Percentiles rank a stretch among this genome's conserved stretches.
Conservation (phyloP, 2,329 filamentous ascomycete genomes). For the Huntiella omanensis region DNA sequence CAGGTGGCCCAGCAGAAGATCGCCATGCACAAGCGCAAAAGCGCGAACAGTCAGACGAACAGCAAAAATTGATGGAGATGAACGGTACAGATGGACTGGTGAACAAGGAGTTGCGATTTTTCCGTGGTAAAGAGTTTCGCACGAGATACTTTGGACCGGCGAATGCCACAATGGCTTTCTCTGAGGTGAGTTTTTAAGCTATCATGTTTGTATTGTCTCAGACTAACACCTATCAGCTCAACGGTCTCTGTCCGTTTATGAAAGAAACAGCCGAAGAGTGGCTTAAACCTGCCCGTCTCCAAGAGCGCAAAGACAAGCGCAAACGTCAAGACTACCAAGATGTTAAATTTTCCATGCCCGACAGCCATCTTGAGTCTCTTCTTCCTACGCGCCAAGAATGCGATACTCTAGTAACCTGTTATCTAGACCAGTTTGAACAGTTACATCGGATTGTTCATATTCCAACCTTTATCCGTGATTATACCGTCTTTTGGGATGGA, state of each 20-base stretch:
- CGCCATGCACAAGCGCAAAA: slow-evolving; percentile 9
- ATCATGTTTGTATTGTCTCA: not conserved
- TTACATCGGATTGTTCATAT: slow-evolving; percentile 40
- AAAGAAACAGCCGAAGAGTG: slow-evolving; percentile 42
- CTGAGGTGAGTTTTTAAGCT: slow-evolving; percentile 21
- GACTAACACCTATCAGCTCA: slow-evolving; percentile 18
- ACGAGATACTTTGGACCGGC: slow-evolving; percentile 41
- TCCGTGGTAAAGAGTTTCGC: slow-evolving; percentile 39
- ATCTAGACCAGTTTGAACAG: slow-evolving; percentile 36
- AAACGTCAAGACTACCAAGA: slow-evolving; percentile 34
- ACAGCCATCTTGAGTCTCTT: slow-evolving; percentile 30
- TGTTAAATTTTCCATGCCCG: slow-evolving; percentile 26
- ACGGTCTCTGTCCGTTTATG: slow-evolving; percentile 41
- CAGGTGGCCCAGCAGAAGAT: slow-evolving; percentile 11
- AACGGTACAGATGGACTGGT: slow-evolving; percentile 18
- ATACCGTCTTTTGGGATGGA: slow-evolving; percentile 31
- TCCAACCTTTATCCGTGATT: slow-evolving; percentile 37
- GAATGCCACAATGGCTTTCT: slow-evolving; percentile 41
- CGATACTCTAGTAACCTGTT: slow-evolving; percentile 29
- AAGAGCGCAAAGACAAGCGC: slow-evolving; percentile 35
- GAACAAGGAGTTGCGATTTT: slow-evolving; percentile 36
- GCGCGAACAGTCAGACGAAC: slow-evolving; percentile 7
- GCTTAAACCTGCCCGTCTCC: slow-evolving; percentile 37
- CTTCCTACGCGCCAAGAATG: slow-evolving; percentile 29
- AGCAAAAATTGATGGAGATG: slow-evolving; percentile 23